phyloP scores from a whole-genome alignment of 352 stramenopile species.

The Pythium oligandrum region DNA sequence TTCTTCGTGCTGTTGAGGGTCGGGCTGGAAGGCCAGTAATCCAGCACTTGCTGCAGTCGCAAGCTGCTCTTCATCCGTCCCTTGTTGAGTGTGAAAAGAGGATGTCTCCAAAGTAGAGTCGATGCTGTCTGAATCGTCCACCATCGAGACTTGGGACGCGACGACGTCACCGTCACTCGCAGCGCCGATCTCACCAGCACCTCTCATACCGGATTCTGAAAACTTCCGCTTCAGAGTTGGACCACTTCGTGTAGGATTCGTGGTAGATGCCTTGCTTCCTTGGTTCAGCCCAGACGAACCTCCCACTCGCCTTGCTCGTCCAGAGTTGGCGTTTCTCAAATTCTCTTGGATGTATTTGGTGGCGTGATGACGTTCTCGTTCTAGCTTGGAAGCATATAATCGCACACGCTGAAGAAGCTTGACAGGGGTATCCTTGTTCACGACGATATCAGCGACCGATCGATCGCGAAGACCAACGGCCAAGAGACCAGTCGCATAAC shows the following conservation, averaged over 20 bases:
- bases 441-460: conserved; percentile 72
- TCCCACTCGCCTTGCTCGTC: conserved; percentile 28
- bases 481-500: conserved; percentile 72
- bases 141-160: background rate
- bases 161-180: background rate
- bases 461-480: conserved; percentile 74
- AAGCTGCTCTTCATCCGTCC: no score
- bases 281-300: background rate
- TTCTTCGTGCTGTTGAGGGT: conserved; percentile 63
- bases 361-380: conserved; percentile 57
- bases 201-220: background rate
- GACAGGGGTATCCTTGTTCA: conserved; percentile 73
- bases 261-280: conserved; percentile 1
- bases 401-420: conserved; percentile 70
- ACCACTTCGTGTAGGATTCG: background rate
- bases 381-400: conserved; percentile 75
- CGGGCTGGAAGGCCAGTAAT: conserved; percentile 14
- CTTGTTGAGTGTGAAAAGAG: no score
- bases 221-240: conserved; percentile 13
- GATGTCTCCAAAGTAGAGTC: background rate
- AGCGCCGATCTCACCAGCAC: background rate
- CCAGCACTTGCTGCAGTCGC: background rate
- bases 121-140: background rate
- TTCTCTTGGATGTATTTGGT: conserved; percentile 79
- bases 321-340: conserved; percentile 21